Evolutionary conservation across 1,139 yeast genomes (phyloP), one percentile per base, ranked within the genome.

Genomic region (Taphrina populina): DNA sequence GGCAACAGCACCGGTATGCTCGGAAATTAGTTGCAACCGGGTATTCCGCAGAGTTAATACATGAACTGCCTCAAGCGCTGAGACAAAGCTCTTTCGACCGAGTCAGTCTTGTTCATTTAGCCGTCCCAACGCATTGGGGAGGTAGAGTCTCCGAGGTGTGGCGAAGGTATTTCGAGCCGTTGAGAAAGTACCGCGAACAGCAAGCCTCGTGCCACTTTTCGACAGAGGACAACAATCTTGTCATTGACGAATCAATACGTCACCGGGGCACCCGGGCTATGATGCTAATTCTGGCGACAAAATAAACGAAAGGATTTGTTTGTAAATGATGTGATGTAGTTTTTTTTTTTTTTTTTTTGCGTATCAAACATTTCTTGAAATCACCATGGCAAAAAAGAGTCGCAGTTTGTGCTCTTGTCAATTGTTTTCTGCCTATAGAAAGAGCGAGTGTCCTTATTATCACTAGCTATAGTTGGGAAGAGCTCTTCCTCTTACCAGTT

Each of bases 121-220:
- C 47, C 7, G 32, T 43, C 19, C 47, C 47, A 4, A 17, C 32
- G n/a, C 5, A n/a, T 2, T 43, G 47, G 47, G 47, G 47, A 17
- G 47, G 47, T 2, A 15, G 37, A 13, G 20, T 43, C 8, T 24
- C 47, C 4, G 29, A 20, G 17, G 47, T 43, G 27, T 43, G 47
- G 47, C n/a, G 11, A 15, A 43, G 32, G 27, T 43, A 19, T 19
- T 29, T 23, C n/a, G 47, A 43, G 11, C 47, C 47, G 4, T n/a
- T 43, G 6, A 35, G 47, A 8, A 11, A 17, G 4, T 19, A 8
- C 11, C 8, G 37, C 2, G 47, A 43, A 21, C 20, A 29, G 13
- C 35, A 20, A 19, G 20, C 20, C 7, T 19, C 29, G 6, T 43
- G 47, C 32, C 23, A 32, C 10, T 40, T 32, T 32, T 10, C 26